phyloP scores from a whole-genome alignment of 805 yeast genomes.

The Saturnispora ahearnii region DNA sequence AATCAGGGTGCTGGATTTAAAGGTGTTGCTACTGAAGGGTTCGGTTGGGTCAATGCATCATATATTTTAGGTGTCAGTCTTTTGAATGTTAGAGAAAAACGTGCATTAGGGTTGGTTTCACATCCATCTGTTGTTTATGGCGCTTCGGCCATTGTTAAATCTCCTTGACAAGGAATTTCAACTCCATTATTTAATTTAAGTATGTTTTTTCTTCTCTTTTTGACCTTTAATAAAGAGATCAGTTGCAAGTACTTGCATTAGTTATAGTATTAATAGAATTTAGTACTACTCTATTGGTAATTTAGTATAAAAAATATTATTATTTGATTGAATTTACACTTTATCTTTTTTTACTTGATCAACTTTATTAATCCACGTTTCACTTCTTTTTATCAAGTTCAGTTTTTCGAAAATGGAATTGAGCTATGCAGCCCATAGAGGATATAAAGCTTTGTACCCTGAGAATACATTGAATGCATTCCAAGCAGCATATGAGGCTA shows the following conservation, averaged over 20 bases:
- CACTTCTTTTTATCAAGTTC: background rate
- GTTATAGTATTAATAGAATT: too few relatives aligned
- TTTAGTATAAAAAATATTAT: too few relatives aligned
- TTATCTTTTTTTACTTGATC: too few relatives aligned
- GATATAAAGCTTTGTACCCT: constrained; percentile 24
- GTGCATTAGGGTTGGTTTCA: constrained; percentile 74
- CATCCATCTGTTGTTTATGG: constrained; percentile 36
- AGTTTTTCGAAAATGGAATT: background rate
- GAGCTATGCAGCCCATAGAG: constrained; percentile 7
- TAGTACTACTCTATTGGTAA: too few relatives aligned
- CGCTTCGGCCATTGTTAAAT: background rate
- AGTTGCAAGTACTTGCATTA: too few relatives aligned
- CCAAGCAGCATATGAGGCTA: constrained; percentile 27
- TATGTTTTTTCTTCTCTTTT: background rate
- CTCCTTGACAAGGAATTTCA: background rate
- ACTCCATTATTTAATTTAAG: background rate
- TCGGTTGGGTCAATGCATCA: constrained; percentile 97
- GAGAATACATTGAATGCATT: constrained; percentile 31
- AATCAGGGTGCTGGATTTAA: constrained; percentile 90
- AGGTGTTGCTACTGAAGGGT: constrained; percentile 93
- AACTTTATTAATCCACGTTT: background rate
- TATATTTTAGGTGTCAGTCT: constrained; percentile 63
- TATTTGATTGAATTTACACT: too few relatives aligned
- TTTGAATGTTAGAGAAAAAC: constrained; percentile 53
- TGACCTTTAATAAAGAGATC: too few relatives aligned